phyloP scores from a whole-genome alignment of 495 filamentous ascomycete genomes.

The Glonium stellatum region DNA sequence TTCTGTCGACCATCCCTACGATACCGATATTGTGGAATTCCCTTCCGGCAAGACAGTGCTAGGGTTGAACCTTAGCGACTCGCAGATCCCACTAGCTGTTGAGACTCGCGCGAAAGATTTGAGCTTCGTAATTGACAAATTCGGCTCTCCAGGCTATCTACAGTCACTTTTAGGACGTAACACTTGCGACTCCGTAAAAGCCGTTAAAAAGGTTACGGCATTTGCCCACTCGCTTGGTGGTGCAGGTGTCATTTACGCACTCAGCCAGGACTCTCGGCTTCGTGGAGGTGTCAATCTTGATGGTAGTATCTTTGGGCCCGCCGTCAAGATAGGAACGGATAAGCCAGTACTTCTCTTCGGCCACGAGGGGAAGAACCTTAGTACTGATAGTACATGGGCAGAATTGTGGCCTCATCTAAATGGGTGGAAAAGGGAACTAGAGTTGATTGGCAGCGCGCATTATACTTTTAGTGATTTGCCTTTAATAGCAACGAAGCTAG shows the following conservation, averaged over 20 bases:
- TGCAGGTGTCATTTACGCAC: background rate
- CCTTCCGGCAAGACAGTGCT: background rate
- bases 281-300: background rate
- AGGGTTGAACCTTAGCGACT: background rate
- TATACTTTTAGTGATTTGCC: constrained; percentile 1
- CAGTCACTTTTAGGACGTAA: background rate
- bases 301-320: constrained; percentile 2
- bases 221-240: background rate
- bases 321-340: background rate
- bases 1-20: background rate
- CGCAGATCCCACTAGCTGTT: background rate
- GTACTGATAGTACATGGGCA: background rate
- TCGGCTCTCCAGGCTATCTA: too few species aligned
- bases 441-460: constrained; percentile 3
- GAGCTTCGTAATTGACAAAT: background rate
- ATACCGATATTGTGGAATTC: constrained; percentile 1
- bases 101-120: background rate
- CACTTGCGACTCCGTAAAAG: background rate
- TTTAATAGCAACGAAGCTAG: background rate
- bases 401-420: background rate
- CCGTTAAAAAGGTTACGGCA: background rate
- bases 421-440: constrained; percentile 4
- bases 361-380: constrained; percentile 1
- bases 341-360: constrained; percentile 4
- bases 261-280: background rate